Conservation (phyloP, 805 yeast species). For the Scheffersomyces amazonensis region DNA sequence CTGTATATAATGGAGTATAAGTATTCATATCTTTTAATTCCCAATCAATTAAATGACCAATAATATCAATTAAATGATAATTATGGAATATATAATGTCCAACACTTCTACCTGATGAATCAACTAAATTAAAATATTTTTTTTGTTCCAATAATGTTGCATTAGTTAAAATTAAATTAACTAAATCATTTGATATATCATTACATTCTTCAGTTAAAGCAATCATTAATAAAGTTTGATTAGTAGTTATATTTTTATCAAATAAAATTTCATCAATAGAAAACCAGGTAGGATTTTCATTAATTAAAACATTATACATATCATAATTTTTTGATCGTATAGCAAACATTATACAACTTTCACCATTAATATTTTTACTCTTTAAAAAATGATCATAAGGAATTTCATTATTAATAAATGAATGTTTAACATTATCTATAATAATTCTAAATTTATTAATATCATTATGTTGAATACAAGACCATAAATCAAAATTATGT, state of each 20-base stretch:
- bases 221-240: conserved; percentile 55
- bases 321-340: conserved; percentile 45
- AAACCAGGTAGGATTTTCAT: conserved; percentile 45
- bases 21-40: conserved; percentile 55
- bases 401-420: conserved; percentile 8
- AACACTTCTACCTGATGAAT: conserved; percentile 53
- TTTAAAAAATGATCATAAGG: conserved; percentile 19
- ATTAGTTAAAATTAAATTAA: conserved; percentile 35
- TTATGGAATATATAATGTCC: conserved; percentile 75
- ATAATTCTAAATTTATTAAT: conserved; percentile 9
- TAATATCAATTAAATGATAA: conserved; percentile 42
- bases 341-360: conserved; percentile 67
- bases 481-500: conserved; percentile 54
- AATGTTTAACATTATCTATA: conserved; percentile 9
- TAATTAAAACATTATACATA: conserved; percentile 45
- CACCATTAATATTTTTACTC: conserved; percentile 49
- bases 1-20: conserved; percentile 75
- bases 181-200: conserved; percentile 45
- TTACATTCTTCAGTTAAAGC: conserved; percentile 57
- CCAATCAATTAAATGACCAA: conserved; percentile 74
- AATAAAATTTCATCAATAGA: conserved; percentile 65
- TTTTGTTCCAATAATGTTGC: conserved; percentile 45
- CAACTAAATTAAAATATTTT: conserved; percentile 48
- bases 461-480: conserved; percentile 37
- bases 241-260: conserved; percentile 53